Evolutionary conservation across 306 rosid species (phyloP).

Genomic region (Myrica gale): DNA sequence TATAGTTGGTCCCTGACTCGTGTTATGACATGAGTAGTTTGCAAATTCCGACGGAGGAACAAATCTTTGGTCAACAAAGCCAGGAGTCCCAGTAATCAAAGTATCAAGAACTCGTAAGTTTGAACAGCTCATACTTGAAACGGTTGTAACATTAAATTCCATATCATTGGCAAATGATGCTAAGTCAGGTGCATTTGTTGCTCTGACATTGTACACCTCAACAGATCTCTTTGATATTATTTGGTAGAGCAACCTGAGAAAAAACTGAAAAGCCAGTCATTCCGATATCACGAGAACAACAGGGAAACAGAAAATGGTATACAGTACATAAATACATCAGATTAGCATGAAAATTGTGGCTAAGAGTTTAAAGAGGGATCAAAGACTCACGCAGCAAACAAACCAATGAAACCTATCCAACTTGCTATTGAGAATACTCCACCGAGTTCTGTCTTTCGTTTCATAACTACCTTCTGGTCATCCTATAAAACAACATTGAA

Average conservation of each 20-base stretch:
- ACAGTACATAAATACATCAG: neutral
- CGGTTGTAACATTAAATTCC: conserved; percentile 83
- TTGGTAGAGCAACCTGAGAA: conserved; percentile 88
- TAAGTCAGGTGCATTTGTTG: conserved; percentile 76
- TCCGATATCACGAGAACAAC: conserved; percentile 29
- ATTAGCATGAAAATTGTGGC: conserved; percentile 8
- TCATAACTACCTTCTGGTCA: conserved; percentile 76
- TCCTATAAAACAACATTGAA: conserved; percentile 49
- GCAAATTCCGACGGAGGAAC: conserved; percentile 58
- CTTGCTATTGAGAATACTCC: conserved; percentile 96
- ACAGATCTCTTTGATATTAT: conserved; percentile 80
- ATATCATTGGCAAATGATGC: conserved; percentile 65
- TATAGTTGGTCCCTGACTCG: conserved; percentile 80
- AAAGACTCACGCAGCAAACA: conserved; percentile 87
- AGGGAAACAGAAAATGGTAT: neutral
- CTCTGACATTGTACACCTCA: conserved; percentile 89
- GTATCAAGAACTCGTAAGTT: conserved; percentile 72
- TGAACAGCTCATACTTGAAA: conserved; percentile 90
- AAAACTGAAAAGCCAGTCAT: conserved; percentile 45
- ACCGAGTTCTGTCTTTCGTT: conserved; percentile 99
- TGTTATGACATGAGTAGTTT: conserved; percentile 71
- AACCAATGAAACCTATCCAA: conserved; percentile 87
- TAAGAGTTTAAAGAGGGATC: neutral
- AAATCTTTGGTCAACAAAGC: conserved; percentile 60
- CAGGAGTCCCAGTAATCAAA: conserved; percentile 72